Evolutionary conservation across 2,329 filamentous ascomycete genomes (phyloP).

Genomic region (Ilyonectria robusta): DNA sequence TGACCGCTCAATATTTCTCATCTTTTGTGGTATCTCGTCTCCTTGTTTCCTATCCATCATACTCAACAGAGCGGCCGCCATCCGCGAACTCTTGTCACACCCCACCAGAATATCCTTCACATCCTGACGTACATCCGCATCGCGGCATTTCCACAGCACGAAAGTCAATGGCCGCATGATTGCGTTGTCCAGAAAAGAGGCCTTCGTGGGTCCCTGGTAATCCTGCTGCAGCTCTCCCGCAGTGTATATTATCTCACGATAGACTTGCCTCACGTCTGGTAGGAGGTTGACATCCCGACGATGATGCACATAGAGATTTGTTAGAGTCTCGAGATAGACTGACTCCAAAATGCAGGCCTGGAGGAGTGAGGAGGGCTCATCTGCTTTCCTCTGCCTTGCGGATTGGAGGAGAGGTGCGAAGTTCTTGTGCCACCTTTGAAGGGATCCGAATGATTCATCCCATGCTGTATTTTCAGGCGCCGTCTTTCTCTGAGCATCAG

Average conservation of each 20-base stretch:
- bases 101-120: conserved; percentile 29
- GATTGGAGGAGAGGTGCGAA: conserved; percentile 35
- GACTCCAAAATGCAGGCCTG: conserved; percentile 39
- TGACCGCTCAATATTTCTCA: conserved; percentile 41
- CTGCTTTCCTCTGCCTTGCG: conserved; percentile 16
- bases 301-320: conserved; percentile 30
- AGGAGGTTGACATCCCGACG: conserved; percentile 29
- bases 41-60: conserved; percentile 35
- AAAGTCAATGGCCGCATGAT: conserved; percentile 39
- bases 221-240: conserved; percentile 22
- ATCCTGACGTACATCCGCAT: conserved; percentile 24
- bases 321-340: conserved; percentile 37
- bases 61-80: conserved; percentile 33
- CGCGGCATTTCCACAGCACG: conserved; percentile 40
- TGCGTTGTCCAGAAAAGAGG: conserved; percentile 34
- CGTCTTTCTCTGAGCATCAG: background rate
- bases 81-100: conserved; percentile 21
- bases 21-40: conserved; percentile 27
- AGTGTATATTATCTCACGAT: conserved; percentile 38
- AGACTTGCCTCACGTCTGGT: conserved; percentile 35
- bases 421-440: conserved; percentile 36
- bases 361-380: conserved; percentile 31
- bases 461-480: conserved; percentile 10
- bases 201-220: conserved; percentile 4
- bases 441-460: conserved; percentile 23